Evolutionary conservation across 306 rosid genomes (phyloP), one percentile per base, ranked within the genome.

Genomic region (Rosa lucieae): DNA sequence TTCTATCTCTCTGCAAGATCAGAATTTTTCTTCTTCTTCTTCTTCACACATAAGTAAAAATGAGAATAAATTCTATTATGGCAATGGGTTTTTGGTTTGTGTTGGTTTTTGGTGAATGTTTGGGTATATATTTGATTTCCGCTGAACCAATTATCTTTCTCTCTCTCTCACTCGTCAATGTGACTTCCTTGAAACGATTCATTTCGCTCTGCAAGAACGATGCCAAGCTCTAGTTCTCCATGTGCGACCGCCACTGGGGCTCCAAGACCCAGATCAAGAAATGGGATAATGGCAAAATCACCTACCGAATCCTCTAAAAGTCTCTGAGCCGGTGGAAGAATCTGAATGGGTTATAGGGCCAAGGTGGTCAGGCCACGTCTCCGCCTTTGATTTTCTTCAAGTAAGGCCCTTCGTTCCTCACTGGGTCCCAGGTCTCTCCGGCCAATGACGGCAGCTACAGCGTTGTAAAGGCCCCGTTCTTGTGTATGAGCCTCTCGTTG

Each of bases 181-280:
- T 32, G 35, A 32, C 35, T 32, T 32, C 98, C 17, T 93, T 97
- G n/a, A 93, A 85, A 79, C 92, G 88, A 4, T 89, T 80, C 77
- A 83, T 58, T 6, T 82, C 87, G 0, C 90, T 96, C 39, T 96
- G 93, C 83, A 78, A 76, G 46, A 70, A 72, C 67, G 99, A 91
- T 47, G 74, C 75, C 32, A 88, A 90, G 85, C 87, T 95, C 7
- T 96, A 98, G 99, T 91, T 93, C 78, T 76, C 91, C 59, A 63
- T 95, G 81, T 95, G 98, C 89, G 83, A 89, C 20, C 87, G 98
- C 66, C 79, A 89, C 58, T 95, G 99, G 98, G 99, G 98, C 18
- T 88, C 92, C 55, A 85, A 83, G 72, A 93, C 98, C 74, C 89
- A 77, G 63, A 91, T 96, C 87, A 40, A 18, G 2, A 85, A 87